These are phyloP conservation scores for Geranium rotundifolium DNA, from an alignment of 345 rosid genomes.

Conservation along the genomic window DNA sequence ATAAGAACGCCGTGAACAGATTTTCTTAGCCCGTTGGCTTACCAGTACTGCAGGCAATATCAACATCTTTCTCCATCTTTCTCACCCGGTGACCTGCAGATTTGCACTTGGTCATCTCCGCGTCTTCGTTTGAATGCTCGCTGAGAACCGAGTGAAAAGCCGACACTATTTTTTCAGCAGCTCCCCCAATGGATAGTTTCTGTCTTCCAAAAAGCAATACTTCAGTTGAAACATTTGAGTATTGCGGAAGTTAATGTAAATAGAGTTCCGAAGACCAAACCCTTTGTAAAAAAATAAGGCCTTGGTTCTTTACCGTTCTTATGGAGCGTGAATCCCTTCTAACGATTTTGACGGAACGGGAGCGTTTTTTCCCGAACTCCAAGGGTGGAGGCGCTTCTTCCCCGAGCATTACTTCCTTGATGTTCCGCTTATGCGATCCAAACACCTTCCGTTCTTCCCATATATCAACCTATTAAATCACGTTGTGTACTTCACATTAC, in stretches of 20 bases:
- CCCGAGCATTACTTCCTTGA: conserved; percentile 70
- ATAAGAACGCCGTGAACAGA: neutral
- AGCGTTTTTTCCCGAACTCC: conserved; percentile 67
- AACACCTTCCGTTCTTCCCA: conserved; percentile 97
- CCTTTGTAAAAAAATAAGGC: neutral
- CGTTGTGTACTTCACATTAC: neutral
- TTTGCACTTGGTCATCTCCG: conserved; percentile 71
- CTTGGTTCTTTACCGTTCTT: conserved; percentile 40
- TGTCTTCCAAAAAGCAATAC: conserved; percentile 15
- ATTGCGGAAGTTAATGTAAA: no score
- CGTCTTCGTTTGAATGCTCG: conserved; percentile 71
- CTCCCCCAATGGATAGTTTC: conserved; percentile 69
- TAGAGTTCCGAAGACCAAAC: neutral
- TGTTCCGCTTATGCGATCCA: conserved; percentile 62
- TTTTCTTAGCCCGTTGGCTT: conserved; percentile 4
- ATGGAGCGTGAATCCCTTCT: conserved; percentile 81
- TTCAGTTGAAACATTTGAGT: neutral
- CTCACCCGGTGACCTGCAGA: conserved; percentile 54
- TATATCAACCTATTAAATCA: conserved; percentile 45
- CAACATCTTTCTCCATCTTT: conserved; percentile 81
- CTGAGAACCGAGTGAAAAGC: conserved; percentile 66
- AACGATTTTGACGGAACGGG: conserved; percentile 62
- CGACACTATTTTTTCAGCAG: conserved; percentile 82
- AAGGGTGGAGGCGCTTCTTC: conserved; percentile 60
- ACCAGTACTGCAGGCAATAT: conserved; percentile 51